A percentile compares a stretch with the other conserved stretches of the same genome.
Conservation (phyloP, 768 basidiomycete species). For the Tulasnella calospora region DNA sequence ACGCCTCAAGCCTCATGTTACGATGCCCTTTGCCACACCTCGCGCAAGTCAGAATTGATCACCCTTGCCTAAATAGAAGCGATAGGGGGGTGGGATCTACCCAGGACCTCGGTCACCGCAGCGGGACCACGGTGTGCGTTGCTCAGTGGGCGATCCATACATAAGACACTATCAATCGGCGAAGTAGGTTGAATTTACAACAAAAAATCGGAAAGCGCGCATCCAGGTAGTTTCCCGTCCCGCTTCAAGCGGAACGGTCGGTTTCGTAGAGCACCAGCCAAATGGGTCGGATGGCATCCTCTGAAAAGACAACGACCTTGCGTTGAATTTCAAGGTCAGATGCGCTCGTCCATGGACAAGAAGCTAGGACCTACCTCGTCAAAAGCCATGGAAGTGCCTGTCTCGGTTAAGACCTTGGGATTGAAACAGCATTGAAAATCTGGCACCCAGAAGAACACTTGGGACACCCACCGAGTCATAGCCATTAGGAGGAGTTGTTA, state of each 20-base stretch:
- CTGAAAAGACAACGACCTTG: conserved; percentile 14
- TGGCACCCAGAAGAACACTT: not conserved
- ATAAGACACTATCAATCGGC: not conserved
- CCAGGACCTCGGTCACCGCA: not conserved
- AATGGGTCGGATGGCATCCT: conserved; percentile 19
- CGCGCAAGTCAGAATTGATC: not conserved
- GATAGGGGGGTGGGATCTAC: not conserved
- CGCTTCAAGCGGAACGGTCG: not conserved
- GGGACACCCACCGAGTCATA: conserved; percentile 5
- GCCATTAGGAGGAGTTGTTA: not conserved
- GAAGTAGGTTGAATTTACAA: not conserved
- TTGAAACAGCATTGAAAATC: not conserved
- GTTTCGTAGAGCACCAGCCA: conserved; percentile 18
- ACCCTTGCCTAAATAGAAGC: not conserved
- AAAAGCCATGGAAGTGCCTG: not conserved
- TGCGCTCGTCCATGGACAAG: no score
- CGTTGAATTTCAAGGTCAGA: not conserved
- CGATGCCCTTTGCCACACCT: not conserved
- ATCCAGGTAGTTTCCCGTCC: not conserved
- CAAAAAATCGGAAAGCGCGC: not conserved
- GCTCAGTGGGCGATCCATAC: not conserved
- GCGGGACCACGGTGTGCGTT: not conserved
- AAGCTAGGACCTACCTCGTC: not conserved
- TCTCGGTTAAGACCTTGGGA: not conserved
- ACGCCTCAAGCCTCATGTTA: not conserved